Conservation (phyloP, 805 yeast genomes). For the Yamadazyma sp. region DNA sequence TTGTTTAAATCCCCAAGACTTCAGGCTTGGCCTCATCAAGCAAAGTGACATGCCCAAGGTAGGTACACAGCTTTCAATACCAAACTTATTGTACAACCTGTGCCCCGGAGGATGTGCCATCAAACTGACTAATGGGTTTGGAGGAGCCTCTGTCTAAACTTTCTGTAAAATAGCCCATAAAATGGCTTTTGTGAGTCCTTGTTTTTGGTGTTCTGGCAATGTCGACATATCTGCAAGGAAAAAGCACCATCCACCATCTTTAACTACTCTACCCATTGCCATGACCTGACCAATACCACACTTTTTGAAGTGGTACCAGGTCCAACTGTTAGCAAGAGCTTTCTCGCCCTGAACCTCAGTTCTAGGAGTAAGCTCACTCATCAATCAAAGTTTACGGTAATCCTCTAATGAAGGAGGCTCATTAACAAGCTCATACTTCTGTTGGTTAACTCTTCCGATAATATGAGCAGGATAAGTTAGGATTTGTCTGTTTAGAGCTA, state of each 20-base stretch:
- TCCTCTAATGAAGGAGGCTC: conserved; percentile 5
- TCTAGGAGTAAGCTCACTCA: conserved; percentile 7
- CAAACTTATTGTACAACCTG: conserved; percentile 5
- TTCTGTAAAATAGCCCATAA: conserved; percentile 3
- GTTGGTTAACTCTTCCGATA: background rate
- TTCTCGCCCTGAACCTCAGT: conserved; percentile 2
- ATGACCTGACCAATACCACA: conserved; percentile 1
- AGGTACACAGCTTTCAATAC: no score
- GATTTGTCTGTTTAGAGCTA: no score
- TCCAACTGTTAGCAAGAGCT: conserved; percentile 4
- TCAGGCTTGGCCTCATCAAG: background rate
- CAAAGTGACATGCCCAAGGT: no score
- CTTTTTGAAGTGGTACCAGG: conserved; percentile 5
- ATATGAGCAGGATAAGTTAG: background rate
- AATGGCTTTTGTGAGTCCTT: conserved; percentile 7
- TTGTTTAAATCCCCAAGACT: background rate
- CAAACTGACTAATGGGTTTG: conserved; percentile 5
- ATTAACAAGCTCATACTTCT: conserved; percentile 2
- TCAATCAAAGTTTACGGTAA: conserved; percentile 5
- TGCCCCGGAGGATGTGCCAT: conserved; percentile 11
- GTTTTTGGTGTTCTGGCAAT: conserved; percentile 9
- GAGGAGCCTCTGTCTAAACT: conserved; percentile 4
- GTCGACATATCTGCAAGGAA: conserved; percentile 11
- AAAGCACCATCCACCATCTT: conserved; percentile 14
- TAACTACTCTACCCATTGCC: conserved; percentile 12